phyloP scores from a whole-genome alignment of 2,329 filamentous ascomycete genomes.

The Beauveria varroae region DNA sequence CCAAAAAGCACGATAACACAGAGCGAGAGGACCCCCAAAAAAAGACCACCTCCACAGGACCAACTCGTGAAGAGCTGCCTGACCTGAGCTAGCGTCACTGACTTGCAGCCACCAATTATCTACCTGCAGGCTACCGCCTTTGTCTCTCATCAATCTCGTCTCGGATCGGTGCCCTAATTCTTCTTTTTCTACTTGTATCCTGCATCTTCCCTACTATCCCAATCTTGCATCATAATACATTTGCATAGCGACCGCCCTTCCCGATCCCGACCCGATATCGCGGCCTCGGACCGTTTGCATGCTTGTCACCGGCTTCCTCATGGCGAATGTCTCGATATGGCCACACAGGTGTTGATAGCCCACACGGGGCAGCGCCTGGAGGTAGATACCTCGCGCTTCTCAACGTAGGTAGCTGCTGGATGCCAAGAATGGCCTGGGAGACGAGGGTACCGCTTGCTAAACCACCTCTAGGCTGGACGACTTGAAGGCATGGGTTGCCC shows the following conservation, averaged over 20 bases:
- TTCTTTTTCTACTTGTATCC: neutral
- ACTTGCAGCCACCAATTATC: slow-evolving; percentile 5
- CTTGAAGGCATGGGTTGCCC: slow-evolving; percentile 73
- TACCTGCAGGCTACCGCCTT: neutral
- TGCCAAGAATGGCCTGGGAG: neutral
- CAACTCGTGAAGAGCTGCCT: slow-evolving; percentile 3
- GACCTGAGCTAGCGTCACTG: slow-evolving; percentile 10
- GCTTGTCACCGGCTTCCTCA: slow-evolving; percentile 22
- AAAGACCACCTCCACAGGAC: neutral
- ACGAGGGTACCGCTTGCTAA: slow-evolving; percentile 15
- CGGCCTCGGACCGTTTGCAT: slow-evolving; percentile 13
- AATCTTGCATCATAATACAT: neutral
- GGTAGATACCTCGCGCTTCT: slow-evolving; percentile 68
- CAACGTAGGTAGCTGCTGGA: slow-evolving; percentile 47
- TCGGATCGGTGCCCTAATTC: neutral
- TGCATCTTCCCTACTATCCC: neutral
- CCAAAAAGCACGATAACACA: neutral
- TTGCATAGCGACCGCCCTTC: neutral
- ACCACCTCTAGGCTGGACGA: slow-evolving; percentile 61
- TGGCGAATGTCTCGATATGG: slow-evolving; percentile 61
- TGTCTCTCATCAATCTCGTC: neutral
- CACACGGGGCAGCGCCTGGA: slow-evolving; percentile 84
- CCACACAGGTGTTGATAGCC: slow-evolving; percentile 83
- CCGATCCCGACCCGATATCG: slow-evolving; percentile 11
- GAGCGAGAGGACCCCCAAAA: neutral